phyloP scores from a whole-genome alignment of 352 stramenopile species.

The Pythium plurisporium region DNA sequence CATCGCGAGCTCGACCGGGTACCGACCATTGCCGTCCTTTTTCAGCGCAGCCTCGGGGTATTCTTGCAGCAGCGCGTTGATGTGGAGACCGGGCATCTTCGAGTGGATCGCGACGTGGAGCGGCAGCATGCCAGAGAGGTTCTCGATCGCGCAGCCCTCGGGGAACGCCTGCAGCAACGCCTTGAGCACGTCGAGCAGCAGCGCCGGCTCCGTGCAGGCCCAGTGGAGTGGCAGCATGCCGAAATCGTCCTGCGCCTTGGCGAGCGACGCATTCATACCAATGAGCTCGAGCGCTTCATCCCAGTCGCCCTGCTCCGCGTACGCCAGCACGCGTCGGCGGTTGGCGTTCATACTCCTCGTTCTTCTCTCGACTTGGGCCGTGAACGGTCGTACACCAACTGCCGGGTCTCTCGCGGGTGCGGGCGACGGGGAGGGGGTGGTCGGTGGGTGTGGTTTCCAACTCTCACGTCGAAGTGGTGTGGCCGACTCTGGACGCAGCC shows the following conservation, averaged over 20 bases:
- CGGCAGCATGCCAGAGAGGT: constrained; percentile 74
- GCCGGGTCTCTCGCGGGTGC: not conserved
- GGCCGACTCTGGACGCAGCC: too few species aligned
- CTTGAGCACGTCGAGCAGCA: constrained; percentile 45
- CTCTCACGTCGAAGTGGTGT: not conserved
- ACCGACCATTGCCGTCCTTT: constrained; percentile 49
- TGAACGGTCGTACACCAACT: not conserved
- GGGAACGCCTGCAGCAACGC: constrained; percentile 50
- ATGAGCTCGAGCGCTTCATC: constrained; percentile 44
- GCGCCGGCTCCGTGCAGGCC: constrained; percentile 60
- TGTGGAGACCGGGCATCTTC: constrained; percentile 53
- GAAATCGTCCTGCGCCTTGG: constrained; percentile 72
- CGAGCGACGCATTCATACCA: constrained; percentile 30
- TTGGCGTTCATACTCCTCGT: constrained; percentile 33
- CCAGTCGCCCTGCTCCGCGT: constrained; percentile 71
- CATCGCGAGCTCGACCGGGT: constrained; percentile 63
- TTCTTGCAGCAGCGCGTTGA: constrained; percentile 51
- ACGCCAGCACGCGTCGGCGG: constrained; percentile 41
- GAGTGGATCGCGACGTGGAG: constrained; percentile 77
- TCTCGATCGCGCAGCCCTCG: constrained; percentile 50
- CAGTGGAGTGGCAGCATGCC: constrained; percentile 83
- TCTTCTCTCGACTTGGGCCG: not conserved
- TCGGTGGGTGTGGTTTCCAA: too few species aligned
- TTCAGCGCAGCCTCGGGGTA: constrained; percentile 41
- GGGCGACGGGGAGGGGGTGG: not conserved